These are phyloP conservation scores for Biscogniauxia mediterranea DNA, from an alignment of 2,329 filamentous ascomycete genomes.

Conservation along the genomic window DNA sequence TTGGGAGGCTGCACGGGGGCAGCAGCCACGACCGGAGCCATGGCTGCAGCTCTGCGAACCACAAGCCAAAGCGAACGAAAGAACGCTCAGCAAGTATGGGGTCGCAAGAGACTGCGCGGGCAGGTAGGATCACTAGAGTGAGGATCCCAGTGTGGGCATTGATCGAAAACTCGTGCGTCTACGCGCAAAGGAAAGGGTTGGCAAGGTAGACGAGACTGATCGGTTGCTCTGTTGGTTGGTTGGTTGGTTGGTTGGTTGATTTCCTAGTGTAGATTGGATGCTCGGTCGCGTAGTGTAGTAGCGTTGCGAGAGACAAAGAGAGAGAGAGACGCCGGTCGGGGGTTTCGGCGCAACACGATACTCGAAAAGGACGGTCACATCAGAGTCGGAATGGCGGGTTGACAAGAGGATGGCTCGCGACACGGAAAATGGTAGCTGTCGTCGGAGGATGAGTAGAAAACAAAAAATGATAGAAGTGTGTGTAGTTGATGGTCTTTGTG, in stretches of 20 bases:
- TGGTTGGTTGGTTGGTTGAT: neutral
- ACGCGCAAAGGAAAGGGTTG: too few species aligned
- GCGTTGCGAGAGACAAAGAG: neutral
- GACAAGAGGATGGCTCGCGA: neutral
- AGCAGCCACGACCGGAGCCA: constrained; percentile 56
- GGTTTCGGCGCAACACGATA: neutral
- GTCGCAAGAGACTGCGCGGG: neutral
- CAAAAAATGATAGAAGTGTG: neutral
- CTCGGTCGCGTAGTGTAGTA: neutral
- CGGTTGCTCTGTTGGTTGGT: neutral
- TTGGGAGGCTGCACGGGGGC: constrained; percentile 45
- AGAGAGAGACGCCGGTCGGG: neutral
- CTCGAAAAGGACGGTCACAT: neutral
- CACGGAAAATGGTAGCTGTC: neutral
- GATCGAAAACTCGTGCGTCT: neutral
- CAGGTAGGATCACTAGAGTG: constrained; percentile 5
- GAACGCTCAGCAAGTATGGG: constrained; percentile 5
- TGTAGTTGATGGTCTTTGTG: constrained; percentile 14
- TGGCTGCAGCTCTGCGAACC: constrained; percentile 32
- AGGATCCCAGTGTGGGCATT: constrained; percentile 9
- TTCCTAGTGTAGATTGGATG: neutral
- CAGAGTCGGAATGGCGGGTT: neutral
- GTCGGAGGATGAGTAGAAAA: neutral
- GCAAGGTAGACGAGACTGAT: neutral
- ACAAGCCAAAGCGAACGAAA: neutral